Evolutionary conservation across 2,329 filamentous ascomycete genomes (phyloP).

Genomic region (Fusarium sulawesiense): DNA sequence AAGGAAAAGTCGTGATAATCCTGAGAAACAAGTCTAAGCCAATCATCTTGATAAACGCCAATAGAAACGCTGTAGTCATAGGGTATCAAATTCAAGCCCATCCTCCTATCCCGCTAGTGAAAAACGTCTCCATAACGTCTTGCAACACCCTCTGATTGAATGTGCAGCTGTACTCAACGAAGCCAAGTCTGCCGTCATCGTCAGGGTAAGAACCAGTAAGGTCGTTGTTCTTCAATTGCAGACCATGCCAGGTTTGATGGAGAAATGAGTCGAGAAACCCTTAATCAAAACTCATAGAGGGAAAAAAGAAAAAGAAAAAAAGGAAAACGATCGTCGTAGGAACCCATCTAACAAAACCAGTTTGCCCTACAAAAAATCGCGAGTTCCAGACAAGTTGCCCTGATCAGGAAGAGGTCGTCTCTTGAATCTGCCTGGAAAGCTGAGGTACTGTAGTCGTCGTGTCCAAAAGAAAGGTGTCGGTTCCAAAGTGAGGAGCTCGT

Average conservation of each 20-base stretch:
- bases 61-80: slow-evolving; percentile 30
- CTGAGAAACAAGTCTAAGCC: slow-evolving; percentile 41
- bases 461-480: slow-evolving; percentile 4
- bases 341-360: slow-evolving; percentile 6
- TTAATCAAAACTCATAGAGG: slow-evolving; percentile 9
- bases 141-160: slow-evolving; percentile 18
- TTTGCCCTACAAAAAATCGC: slow-evolving; percentile 11
- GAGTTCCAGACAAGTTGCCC: slow-evolving; percentile 5
- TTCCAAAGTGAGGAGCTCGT: slow-evolving; percentile 36
- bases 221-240: slow-evolving; percentile 20
- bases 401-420: slow-evolving; percentile 13
- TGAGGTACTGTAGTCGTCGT: slow-evolving; percentile 30
- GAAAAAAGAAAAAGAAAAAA: not conserved
- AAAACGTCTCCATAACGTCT: slow-evolving; percentile 25
- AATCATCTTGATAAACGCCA: slow-evolving; percentile 34
- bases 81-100: slow-evolving; percentile 45
- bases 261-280: slow-evolving; percentile 10
- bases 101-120: slow-evolving; percentile 29
- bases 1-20: slow-evolving; percentile 32
- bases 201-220: slow-evolving; percentile 1
- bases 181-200: not conserved
- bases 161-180: slow-evolving; percentile 7
- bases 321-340: not conserved
- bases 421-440: slow-evolving; percentile 4
- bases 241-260: slow-evolving; percentile 8